A percentile compares a stretch with the other conserved stretches of the same genome.
Conservation (phyloP, 2,329 filamentous ascomycete species). For the Paraphoma chrysanthemicola region DNA sequence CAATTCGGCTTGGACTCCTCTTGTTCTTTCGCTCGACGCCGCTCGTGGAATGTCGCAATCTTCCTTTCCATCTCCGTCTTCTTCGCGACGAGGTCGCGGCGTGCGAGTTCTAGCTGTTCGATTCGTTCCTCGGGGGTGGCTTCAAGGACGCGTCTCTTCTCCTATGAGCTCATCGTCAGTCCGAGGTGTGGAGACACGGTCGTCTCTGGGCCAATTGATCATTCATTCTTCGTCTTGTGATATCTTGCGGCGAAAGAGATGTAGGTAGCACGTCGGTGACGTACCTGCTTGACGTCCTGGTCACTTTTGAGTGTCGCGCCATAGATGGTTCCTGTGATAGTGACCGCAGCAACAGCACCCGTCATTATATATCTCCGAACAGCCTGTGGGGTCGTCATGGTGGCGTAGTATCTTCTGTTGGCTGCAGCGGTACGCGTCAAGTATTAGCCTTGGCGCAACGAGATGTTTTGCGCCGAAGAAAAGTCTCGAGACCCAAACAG, state of each 20-base stretch:
- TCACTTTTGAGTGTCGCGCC: conserved; percentile 65
- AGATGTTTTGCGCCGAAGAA: background rate
- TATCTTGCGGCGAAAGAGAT: background rate
- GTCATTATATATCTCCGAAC: conserved; percentile 62
- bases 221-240: too few species aligned
- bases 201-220: background rate
- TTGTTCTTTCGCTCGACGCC: conserved; percentile 18
- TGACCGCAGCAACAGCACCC: conserved; percentile 62
- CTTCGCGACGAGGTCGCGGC: conserved; percentile 58
- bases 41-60: conserved; percentile 47
- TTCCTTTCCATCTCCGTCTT: conserved; percentile 64
- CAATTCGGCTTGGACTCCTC: conserved; percentile 16
- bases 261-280: conserved; percentile 6
- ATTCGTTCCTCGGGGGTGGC: conserved; percentile 63
- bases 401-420: background rate
- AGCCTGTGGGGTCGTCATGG: conserved; percentile 34
- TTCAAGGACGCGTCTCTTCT: conserved; percentile 56
- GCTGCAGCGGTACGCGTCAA: background rate
- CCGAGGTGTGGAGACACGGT: background rate
- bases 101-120: conserved; percentile 58
- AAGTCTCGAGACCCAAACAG: conserved; percentile 12
- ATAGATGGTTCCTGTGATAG: conserved; percentile 64
- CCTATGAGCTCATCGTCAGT: conserved; percentile 38
- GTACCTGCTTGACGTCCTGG: conserved; percentile 60
- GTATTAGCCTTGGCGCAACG: background rate